Evolutionary conservation across 176 grass and related monocot species (phyloP).

Genomic region (Oryza meridionalis): DNA sequence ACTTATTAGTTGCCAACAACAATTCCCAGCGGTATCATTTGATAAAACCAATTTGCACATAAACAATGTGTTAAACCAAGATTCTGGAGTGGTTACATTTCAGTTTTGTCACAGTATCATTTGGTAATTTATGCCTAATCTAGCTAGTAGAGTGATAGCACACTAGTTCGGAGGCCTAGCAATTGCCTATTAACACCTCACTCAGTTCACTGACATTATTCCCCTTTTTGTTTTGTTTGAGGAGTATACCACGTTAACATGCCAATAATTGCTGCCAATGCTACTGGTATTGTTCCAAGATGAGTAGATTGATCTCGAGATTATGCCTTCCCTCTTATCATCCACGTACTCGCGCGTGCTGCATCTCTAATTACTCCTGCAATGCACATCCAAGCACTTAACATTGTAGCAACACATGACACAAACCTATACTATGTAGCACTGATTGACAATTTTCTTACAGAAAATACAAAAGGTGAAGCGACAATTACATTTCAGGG

Average conservation of each 20-base stretch:
- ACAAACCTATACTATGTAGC: not conserved
- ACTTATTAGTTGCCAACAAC: not conserved
- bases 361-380: constrained; percentile 64
- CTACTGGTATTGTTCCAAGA: not conserved
- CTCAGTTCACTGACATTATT: not conserved
- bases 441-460: not conserved
- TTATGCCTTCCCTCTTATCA: constrained; percentile 60
- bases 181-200: not conserved
- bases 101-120: not conserved
- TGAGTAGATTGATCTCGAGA: constrained; percentile 21
- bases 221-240: no score
- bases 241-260: not conserved
- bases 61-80: not conserved
- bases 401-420: not conserved
- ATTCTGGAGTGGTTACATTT: not conserved
- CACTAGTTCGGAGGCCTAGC: not conserved
- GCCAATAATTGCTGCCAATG: not conserved
- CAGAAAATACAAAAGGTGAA: constrained; percentile 25
- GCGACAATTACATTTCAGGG: not conserved
- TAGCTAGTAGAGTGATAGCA: not conserved
- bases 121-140: not conserved
- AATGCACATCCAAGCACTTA: not conserved
- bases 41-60: no score
- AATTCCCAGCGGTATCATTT: not conserved
- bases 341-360: constrained; percentile 59